Conservation (phyloP, 148 eudicot genomes). For the Polygonum maritimum region DNA sequence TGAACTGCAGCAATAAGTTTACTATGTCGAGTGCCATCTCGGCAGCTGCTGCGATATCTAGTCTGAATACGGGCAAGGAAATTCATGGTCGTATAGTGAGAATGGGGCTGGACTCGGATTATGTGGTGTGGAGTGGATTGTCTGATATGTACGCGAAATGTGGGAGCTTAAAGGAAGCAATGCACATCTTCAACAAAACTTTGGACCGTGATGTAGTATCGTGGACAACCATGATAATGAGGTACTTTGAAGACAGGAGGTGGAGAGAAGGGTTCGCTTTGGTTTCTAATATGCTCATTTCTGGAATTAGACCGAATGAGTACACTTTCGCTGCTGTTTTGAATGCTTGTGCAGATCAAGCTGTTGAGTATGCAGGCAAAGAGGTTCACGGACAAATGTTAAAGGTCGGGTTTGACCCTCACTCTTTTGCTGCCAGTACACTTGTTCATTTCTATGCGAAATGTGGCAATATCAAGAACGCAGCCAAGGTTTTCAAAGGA, state of each 20-base stretch:
- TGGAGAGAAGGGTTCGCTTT: slow-evolving; percentile 37
- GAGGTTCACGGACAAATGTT: slow-evolving; percentile 47
- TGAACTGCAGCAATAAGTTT: slow-evolving; percentile 29
- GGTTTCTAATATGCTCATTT: slow-evolving; percentile 32
- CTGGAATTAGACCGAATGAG: slow-evolving; percentile 31
- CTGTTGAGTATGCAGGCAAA: slow-evolving; percentile 36
- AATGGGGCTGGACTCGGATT: slow-evolving; percentile 42
- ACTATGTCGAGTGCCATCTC: slow-evolving; percentile 46
- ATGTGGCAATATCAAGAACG: slow-evolving; percentile 36
- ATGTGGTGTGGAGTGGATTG: slow-evolving; percentile 52
- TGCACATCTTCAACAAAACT: slow-evolving; percentile 36
- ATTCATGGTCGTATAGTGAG: slow-evolving; percentile 50
- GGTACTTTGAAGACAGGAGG: slow-evolving; percentile 50
- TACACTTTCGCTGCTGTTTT: slow-evolving; percentile 42
- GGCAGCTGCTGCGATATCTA: slow-evolving; percentile 33
- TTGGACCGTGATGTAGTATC: slow-evolving; percentile 47
- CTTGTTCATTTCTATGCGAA: slow-evolving; percentile 46
- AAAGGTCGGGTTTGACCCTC: slow-evolving; percentile 25
- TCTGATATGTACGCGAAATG: slow-evolving; percentile 59
- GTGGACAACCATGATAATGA: slow-evolving; percentile 51
- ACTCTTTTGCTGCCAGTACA: slow-evolving; percentile 31
- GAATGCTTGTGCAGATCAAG: slow-evolving; percentile 47
- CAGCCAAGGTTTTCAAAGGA: slow-evolving; percentile 25
- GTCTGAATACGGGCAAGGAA: slow-evolving; percentile 39
- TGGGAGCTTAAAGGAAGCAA: slow-evolving; percentile 42